phyloP scores from a whole-genome alignment of 441 rosid species.

The Omphalea diandra region DNA sequence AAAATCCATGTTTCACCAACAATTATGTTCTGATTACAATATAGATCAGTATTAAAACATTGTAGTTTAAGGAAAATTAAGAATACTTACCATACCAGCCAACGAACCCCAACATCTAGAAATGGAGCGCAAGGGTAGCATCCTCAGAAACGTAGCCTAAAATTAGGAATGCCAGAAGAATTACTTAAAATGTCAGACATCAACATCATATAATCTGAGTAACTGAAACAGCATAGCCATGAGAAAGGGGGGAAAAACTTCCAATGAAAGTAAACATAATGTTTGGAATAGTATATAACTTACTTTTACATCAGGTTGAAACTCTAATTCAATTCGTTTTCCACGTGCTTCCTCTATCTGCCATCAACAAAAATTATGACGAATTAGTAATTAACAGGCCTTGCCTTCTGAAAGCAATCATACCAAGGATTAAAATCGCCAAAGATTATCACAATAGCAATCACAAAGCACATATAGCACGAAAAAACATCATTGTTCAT shows the following conservation, averaged over 20 bases:
- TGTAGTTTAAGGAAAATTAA: conserved; percentile 16
- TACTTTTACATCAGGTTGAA: conserved; percentile 80
- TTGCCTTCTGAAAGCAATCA: neutral
- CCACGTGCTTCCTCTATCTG: conserved; percentile 81
- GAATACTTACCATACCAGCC: conserved; percentile 56
- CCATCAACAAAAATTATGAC: conserved; percentile 21
- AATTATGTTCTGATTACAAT: neutral
- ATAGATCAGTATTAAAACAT: neutral
- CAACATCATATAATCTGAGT: conserved; percentile 1
- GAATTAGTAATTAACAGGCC: neutral
- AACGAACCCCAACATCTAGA: conserved; percentile 87
- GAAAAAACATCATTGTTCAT: neutral
- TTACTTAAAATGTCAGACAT: conserved; percentile 11
- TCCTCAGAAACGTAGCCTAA: conserved; percentile 73
- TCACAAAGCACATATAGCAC: neutral
- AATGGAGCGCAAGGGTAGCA: conserved; percentile 80
- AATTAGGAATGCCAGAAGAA: conserved; percentile 21
- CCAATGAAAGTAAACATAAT: conserved; percentile 6
- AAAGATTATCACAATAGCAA: conserved; percentile 7
- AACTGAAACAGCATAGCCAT: conserved; percentile 3
- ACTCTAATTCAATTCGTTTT: conserved; percentile 77
- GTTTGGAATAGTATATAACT: conserved; percentile 10
- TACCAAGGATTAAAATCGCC: neutral
- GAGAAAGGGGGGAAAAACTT: conserved; percentile 7
- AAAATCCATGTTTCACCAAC: neutral